phyloP scores from a whole-genome alignment of 1,284 basidiomycete genomes.

The Ustilago nuda region DNA sequence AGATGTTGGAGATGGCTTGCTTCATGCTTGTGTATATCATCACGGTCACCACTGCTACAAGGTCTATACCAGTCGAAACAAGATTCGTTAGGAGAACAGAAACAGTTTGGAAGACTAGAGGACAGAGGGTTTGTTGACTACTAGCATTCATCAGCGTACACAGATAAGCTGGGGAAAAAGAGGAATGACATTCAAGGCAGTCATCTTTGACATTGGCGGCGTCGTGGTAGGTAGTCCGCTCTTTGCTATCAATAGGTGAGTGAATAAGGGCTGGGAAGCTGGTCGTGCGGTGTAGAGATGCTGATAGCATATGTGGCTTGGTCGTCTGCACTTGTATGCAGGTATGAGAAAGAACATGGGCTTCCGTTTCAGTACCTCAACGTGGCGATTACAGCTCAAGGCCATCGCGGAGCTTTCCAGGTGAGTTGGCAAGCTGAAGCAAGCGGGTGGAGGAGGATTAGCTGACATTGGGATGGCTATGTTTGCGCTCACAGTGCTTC shows the following conservation, averaged over 20 bases:
- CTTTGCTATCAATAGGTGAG: constrained; percentile 62
- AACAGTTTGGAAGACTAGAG: no score
- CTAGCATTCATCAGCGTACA: not conserved
- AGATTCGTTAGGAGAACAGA: no score
- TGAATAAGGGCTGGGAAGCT: no score
- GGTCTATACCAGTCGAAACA: no score
- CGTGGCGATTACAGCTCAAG: constrained; percentile 67
- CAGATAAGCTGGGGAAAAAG: not conserved
- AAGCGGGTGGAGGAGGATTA: not conserved
- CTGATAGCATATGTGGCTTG: not conserved
- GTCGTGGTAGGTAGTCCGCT: constrained; percentile 68
- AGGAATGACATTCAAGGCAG: constrained; percentile 34
- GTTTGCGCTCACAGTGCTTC: constrained; percentile 39
- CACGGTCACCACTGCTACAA: not conserved
- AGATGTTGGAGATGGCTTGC: not conserved
- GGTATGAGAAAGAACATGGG: constrained; percentile 56
- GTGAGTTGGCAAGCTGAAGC: constrained; percentile 18
- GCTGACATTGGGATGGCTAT: not conserved
- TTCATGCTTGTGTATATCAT: not conserved
- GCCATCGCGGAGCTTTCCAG: constrained; percentile 68
- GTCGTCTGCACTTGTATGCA: not conserved
- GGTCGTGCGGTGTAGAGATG: not conserved
- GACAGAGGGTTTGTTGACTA: no score
- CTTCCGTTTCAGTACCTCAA: constrained; percentile 69
- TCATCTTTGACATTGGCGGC: constrained; percentile 69